phyloP scores from a whole-genome alignment of 768 basidiomycete species.

The Naganishia friedmannii region DNA sequence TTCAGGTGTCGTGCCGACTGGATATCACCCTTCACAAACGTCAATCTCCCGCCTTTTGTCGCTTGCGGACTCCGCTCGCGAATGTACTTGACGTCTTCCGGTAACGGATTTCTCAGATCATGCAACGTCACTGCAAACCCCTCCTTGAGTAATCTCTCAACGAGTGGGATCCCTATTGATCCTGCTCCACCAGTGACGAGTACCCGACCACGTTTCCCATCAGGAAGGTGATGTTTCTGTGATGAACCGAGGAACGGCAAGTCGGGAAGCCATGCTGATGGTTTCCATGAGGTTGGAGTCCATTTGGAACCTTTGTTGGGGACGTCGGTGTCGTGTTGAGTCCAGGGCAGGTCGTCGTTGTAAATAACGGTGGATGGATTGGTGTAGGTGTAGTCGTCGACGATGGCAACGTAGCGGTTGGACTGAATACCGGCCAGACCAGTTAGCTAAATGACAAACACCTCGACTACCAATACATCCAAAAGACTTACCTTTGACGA shows the following conservation, averaged over 20 bases:
- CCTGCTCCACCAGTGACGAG: slow-evolving; percentile 45
- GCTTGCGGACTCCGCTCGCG: slow-evolving; percentile 10
- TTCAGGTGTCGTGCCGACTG: background rate
- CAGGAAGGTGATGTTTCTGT: background rate
- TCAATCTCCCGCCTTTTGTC: slow-evolving; percentile 3
- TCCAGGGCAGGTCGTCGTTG: background rate
- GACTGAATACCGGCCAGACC: background rate
- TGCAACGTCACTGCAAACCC: slow-evolving; percentile 40
- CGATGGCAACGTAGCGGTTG: background rate
- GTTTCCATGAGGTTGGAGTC: slow-evolving; percentile 10
- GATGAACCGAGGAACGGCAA: slow-evolving; percentile 13
- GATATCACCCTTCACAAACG: slow-evolving; percentile 17
- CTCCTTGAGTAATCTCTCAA: slow-evolving; percentile 36
- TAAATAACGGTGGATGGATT: background rate
- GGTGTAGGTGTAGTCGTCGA: slow-evolving; percentile 15
- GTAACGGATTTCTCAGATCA: slow-evolving; percentile 34
- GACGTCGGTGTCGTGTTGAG: background rate
- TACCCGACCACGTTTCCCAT: slow-evolving; percentile 31
- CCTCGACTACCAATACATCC: background rate
- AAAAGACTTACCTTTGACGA: background rate
- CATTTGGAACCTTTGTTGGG: background rate
- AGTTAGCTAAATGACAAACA: background rate
- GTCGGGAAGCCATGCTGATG: slow-evolving; percentile 15
- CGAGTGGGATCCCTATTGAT: slow-evolving; percentile 40
- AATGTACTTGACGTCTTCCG: slow-evolving; percentile 18